Conservation (phyloP, 2,329 filamentous ascomycete genomes). For the Cercospora sesami region DNA sequence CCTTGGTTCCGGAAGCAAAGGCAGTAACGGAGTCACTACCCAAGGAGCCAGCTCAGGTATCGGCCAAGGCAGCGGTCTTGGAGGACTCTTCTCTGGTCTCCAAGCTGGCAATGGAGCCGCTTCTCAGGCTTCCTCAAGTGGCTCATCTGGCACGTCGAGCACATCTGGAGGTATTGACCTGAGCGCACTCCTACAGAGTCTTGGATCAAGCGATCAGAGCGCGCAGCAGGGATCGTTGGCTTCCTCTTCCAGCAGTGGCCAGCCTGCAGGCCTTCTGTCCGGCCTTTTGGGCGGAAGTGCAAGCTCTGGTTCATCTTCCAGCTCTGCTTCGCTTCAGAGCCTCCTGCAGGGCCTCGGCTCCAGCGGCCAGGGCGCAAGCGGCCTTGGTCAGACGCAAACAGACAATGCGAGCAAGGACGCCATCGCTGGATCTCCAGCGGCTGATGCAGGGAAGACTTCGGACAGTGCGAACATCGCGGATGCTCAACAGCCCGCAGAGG, state of each 20-base stretch:
- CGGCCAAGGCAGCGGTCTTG: not conserved
- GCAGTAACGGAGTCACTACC: not conserved
- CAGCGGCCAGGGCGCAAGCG: not conserved
- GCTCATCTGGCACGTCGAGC: not conserved
- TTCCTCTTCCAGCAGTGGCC: not conserved
- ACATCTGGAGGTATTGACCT: not conserved
- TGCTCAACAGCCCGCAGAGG: not conserved
- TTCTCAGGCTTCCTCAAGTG: not conserved
- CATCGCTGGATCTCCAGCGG: not conserved
- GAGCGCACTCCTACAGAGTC: not conserved
- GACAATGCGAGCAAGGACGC: not conserved
- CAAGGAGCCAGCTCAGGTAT: not conserved
- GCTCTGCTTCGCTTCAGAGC: not conserved
- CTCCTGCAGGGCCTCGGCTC: not conserved
- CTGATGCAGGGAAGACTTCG: not conserved
- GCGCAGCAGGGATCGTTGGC: not conserved
- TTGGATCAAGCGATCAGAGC: not conserved
- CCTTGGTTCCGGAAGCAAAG: not conserved
- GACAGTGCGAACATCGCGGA: not conserved
- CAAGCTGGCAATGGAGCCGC: not conserved
- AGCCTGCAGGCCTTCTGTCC: not conserved
- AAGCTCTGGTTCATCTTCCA: not conserved
- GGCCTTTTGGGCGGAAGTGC: not conserved
- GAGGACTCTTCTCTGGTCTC: not conserved
- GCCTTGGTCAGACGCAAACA: not conserved